A percentile compares a stretch with the other conserved stretches of the same genome.
These are phyloP conservation scores for Alternaria hordeiaustralica DNA, from an alignment of 2,329 filamentous ascomycete genomes.

Conservation along the genomic window DNA sequence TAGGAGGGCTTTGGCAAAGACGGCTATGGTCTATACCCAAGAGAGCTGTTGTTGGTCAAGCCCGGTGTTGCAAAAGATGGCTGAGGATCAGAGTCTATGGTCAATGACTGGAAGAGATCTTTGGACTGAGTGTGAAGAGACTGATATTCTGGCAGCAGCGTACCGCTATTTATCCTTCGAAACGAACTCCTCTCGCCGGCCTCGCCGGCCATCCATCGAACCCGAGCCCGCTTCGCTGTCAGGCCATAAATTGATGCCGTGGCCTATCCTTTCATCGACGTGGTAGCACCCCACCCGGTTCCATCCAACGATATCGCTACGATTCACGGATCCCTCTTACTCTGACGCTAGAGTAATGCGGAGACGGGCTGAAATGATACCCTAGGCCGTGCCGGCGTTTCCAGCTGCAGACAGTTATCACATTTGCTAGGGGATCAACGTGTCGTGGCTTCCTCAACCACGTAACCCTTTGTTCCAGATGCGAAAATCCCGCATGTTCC, in stretches of 20 bases:
- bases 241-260: constrained; percentile 47
- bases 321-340: constrained; percentile 52
- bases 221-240: constrained; percentile 40
- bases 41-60: constrained; percentile 32
- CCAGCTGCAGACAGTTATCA: constrained; percentile 53
- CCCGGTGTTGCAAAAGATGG: constrained; percentile 40
- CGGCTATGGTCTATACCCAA: constrained; percentile 16
- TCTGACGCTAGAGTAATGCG: constrained; percentile 53
- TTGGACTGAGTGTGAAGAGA: constrained; percentile 38
- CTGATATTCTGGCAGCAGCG: constrained; percentile 28
- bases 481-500: constrained; percentile 49
- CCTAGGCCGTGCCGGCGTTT: constrained; percentile 51
- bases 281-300: constrained; percentile 50
- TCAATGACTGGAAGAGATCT: constrained; percentile 39
- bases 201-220: constrained; percentile 32
- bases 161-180: constrained; percentile 52
- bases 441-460: constrained; percentile 54
- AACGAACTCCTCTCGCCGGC: constrained; percentile 29
- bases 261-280: constrained; percentile 47
- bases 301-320: constrained; percentile 55
- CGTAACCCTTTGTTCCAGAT: constrained; percentile 49
- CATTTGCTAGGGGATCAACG: constrained; percentile 49
- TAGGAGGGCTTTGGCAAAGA: constrained; percentile 19
- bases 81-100: constrained; percentile 27
- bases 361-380: constrained; percentile 54